phyloP scores from a whole-genome alignment of 257 asterid species.

The Rubia yunnanensis region DNA sequence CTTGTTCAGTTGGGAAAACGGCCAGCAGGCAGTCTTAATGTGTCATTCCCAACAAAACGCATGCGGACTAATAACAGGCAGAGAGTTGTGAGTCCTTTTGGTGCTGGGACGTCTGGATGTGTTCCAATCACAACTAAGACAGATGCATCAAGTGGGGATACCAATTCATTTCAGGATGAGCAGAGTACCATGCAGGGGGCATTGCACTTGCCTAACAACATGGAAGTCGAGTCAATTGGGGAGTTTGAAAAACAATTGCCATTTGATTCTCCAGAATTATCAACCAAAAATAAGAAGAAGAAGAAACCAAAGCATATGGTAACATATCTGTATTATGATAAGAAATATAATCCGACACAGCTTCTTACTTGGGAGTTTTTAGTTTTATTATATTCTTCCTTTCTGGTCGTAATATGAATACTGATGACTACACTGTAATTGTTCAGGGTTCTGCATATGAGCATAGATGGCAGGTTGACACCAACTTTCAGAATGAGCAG shows the following conservation, averaged over 20 bases:
- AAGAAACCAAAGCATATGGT: conserved; percentile 79
- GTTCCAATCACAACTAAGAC: conserved; percentile 62
- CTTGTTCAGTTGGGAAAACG: conserved; percentile 49
- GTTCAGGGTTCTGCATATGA: conserved; percentile 58
- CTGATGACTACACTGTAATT: conserved; percentile 1
- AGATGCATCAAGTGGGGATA: conserved; percentile 95
- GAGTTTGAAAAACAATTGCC: conserved; percentile 63
- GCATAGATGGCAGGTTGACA: conserved; percentile 66
- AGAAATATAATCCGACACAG: conserved; percentile 4
- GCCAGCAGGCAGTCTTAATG: conserved; percentile 67
- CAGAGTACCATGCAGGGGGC: conserved; percentile 71
- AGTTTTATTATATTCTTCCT: not conserved
- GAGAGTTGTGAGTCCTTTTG: conserved; percentile 67
- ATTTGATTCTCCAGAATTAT: conserved; percentile 57
- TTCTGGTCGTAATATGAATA: conserved; percentile 10
- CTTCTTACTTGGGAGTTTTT: conserved; percentile 7
- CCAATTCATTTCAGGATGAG: conserved; percentile 89
- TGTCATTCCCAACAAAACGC: conserved; percentile 86
- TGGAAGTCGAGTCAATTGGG: conserved; percentile 73
- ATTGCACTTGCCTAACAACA: conserved; percentile 39
- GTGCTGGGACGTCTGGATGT: conserved; percentile 65
- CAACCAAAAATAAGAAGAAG: conserved; percentile 71
- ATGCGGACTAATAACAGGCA: conserved; percentile 75
- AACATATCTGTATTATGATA: conserved; percentile 3
- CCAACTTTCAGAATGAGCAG: conserved; percentile 77